These are phyloP conservation scores for Colletotrichum euphorbiae DNA, from an alignment of 2,329 filamentous ascomycete genomes.

Conservation along the genomic window DNA sequence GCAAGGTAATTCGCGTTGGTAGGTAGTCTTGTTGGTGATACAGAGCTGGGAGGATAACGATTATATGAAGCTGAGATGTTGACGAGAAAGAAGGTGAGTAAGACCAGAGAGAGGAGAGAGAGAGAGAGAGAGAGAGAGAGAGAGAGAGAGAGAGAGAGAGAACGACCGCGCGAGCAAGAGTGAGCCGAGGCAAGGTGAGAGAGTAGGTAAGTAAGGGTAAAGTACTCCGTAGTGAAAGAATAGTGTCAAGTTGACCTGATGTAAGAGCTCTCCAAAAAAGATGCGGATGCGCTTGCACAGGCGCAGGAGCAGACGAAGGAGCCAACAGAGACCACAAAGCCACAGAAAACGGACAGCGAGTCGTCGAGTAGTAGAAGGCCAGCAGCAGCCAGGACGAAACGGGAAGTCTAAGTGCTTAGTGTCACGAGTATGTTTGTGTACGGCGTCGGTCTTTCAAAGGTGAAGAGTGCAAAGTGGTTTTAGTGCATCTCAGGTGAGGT, in stretches of 20 bases:
- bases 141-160: neutral
- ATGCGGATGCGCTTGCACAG: slow-evolving; percentile 22
- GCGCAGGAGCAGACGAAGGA: slow-evolving; percentile 15
- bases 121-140: slow-evolving; percentile 5
- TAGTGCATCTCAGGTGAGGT: slow-evolving; percentile 26
- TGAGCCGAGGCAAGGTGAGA: neutral
- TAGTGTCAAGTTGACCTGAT: neutral
- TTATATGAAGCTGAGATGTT: neutral
- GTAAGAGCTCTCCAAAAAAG: slow-evolving; percentile 10
- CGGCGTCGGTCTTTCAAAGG: slow-evolving; percentile 27
- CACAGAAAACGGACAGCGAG: slow-evolving; percentile 31
- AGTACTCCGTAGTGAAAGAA: neutral
- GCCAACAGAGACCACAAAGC: slow-evolving; percentile 33
- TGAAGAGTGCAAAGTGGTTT: slow-evolving; percentile 3
- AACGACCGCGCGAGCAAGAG: slow-evolving; percentile 9
- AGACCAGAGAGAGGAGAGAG: neutral
- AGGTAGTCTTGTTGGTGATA: slow-evolving; percentile 1
- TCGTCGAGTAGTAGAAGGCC: slow-evolving; percentile 23
- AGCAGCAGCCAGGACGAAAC: slow-evolving; percentile 36
- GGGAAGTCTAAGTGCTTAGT: slow-evolving; percentile 32
- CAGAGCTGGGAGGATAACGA: slow-evolving; percentile 17
- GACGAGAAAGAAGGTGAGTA: slow-evolving; percentile 13
- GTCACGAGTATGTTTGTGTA: slow-evolving; percentile 26
- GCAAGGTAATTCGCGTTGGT: neutral
- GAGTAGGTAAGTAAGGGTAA: neutral